Base-by-base conservation (phyloP, 1,139 yeast species). In the Taphrina wiesneri region DNA sequence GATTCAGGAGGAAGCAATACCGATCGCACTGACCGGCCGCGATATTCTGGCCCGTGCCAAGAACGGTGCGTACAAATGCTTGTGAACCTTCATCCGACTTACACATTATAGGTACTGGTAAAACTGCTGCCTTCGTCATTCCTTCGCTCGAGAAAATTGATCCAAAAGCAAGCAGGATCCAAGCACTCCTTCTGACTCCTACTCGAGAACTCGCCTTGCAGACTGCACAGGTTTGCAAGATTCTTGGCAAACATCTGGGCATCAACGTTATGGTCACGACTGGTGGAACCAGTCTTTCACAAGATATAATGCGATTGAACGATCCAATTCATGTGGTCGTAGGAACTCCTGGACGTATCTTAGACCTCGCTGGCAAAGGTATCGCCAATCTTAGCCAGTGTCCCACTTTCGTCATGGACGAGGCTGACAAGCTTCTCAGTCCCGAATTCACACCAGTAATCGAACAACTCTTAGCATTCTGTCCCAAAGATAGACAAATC, bases 1-100 rank as follows among this genome's bases (percentile, higher is more conserved):
- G 23, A 91, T 93, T 74, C 99, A 93, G 79, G 98, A 93, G 80
- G 99, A 92, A 77, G 86, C 97, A 15, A 93, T 93, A 68, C 99
- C 99, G 2, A 89, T 91, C 76, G 97, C 98, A 0, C 82, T 93
- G 63, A 88, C 96, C 60, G 98, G 99, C 63, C 86, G 97, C 79
- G 99, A 93, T 78, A 89, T 95, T 70, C 83, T 93, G 71, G 99
- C 99, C 17, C 85, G 99, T 79, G 99, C 99, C 59, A 95, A 93
- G 77, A 95, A 95, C 77, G 99, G 99, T 57, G 23, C n/a, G 43
- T n/a, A n/a, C 17, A 11, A 41, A 11, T 21, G 21, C 47, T 21
- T 1, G 25, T 21, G 23, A 15, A 21, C 9, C 21, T 11, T 41
- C 21, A 19, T 15, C 4, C 7, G 26, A 11, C 52, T 46, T 2